A percentile compares a stretch with the other conserved stretches of the same genome.
phyloP scores from a whole-genome alignment of 176 grass and related monocot species.

The Bolboschoenus planiculmis region DNA sequence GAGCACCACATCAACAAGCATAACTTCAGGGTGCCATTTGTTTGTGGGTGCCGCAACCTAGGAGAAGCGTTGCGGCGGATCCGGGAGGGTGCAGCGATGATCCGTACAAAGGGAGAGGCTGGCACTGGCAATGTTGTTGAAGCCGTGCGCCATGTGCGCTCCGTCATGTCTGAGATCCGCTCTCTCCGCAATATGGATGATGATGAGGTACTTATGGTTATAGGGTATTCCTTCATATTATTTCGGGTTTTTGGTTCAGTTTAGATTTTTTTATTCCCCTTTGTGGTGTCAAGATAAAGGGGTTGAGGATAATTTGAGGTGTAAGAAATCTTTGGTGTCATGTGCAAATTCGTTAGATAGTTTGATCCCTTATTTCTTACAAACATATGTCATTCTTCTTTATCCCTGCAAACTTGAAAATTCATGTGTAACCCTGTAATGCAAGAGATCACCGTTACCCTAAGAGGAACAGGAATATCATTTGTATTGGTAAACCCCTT shows the following conservation, averaged over 20 bases:
- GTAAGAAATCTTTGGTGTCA: neutral
- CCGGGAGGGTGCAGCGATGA: conserved; percentile 28
- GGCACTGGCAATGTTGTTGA: conserved; percentile 30
- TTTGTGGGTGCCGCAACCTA: conserved; percentile 30
- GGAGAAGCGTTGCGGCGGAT: conserved; percentile 26
- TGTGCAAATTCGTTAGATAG: neutral
- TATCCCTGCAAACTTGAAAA: neutral
- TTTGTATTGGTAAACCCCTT: neutral
- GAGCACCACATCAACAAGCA: conserved; percentile 32
- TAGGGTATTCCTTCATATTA: neutral
- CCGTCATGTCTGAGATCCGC: conserved; percentile 60
- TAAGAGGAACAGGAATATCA: neutral
- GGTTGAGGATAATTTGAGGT: neutral
- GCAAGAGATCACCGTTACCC: neutral
- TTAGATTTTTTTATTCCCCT: neutral
- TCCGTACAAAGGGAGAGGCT: conserved; percentile 35
- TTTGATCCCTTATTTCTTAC: conserved; percentile 1
- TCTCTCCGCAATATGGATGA: conserved; percentile 64
- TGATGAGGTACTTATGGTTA: conserved; percentile 42
- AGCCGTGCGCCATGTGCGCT: conserved; percentile 47
- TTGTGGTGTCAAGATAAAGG: neutral
- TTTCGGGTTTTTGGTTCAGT: neutral
- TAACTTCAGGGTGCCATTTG: conserved; percentile 30
- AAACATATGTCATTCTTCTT: neutral
- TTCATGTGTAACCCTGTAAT: neutral